Conservation (phyloP, 768 basidiomycete genomes). For the Nidularia pulvinata region DNA sequence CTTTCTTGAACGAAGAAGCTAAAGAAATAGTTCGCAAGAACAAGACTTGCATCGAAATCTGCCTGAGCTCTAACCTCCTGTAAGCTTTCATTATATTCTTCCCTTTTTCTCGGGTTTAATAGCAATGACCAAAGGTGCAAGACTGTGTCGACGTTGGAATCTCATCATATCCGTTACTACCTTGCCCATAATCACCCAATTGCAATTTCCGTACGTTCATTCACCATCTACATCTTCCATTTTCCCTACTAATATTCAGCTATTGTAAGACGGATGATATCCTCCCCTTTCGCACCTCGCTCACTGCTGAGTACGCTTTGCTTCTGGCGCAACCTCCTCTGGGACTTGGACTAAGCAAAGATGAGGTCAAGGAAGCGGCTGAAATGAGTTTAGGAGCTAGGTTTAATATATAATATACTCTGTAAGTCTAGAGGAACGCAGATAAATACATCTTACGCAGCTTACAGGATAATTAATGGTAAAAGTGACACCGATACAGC, state of each 20-base stretch:
- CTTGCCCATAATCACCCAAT: constrained; percentile 65
- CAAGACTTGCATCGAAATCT: constrained; percentile 75
- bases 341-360: constrained; percentile 67
- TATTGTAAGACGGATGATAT: constrained; percentile 73
- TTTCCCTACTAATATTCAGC: constrained; percentile 3
- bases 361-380: constrained; percentile 57
- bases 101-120: background rate
- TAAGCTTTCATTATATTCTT: constrained; percentile 28
- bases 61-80: constrained; percentile 79
- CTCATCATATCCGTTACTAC: constrained; percentile 74
- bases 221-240: background rate
- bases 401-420: constrained; percentile 11
- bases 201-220: constrained; percentile 66
- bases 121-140: constrained; percentile 48
- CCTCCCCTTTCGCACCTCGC: constrained; percentile 74
- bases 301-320: constrained; percentile 78
- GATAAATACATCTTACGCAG: no score
- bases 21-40: constrained; percentile 50
- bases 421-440: no score
- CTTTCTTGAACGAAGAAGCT: constrained; percentile 67
- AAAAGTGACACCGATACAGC: no score
- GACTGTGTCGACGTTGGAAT: constrained; percentile 62
- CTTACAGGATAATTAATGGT: no score
- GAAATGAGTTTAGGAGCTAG: constrained; percentile 57
- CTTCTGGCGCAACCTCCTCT: constrained; percentile 71